A percentile compares a stretch with the other conserved stretches of the same genome.
Conservation (phyloP, 2,329 filamentous ascomycete species). For the Botrytis paeoniae region DNA sequence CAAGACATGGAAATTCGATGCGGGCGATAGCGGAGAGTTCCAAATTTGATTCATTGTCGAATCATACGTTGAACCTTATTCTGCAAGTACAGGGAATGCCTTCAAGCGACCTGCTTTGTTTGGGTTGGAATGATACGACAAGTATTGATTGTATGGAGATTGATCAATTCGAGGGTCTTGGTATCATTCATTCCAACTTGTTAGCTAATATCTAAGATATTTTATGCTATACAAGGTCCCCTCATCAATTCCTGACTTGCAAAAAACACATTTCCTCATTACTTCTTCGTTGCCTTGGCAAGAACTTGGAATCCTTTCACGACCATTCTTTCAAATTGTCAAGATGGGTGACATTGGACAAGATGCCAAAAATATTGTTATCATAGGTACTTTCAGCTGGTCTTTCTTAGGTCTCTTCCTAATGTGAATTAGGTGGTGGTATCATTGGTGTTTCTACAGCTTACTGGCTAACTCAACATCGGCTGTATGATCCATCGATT, state of each 20-base stretch:
- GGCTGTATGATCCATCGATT: conserved; percentile 67
- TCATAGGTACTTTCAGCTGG: conserved; percentile 5
- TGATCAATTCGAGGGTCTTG: not conserved
- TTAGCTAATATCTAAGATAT: not conserved
- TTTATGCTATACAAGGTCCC: not conserved
- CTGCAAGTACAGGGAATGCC: not conserved
- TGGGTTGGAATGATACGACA: not conserved
- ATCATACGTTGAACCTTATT: not conserved
- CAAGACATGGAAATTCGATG: not conserved
- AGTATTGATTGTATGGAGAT: not conserved
- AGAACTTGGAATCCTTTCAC: not conserved
- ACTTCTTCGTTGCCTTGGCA: not conserved
- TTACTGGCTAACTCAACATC: conserved; percentile 84
- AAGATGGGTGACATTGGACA: not conserved
- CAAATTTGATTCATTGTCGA: not conserved
- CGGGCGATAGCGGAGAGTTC: not conserved
- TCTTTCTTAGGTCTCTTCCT: not conserved
- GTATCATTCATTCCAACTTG: not conserved
- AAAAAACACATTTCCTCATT: not conserved
- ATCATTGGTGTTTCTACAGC: conserved; percentile 88
- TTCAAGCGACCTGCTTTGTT: not conserved
- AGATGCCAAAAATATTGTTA: not conserved
- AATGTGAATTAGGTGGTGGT: conserved; percentile 56
- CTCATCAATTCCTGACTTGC: not conserved
- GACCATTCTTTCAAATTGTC: not conserved